Evolutionary conservation across 192 early-diverging fungal genomes (phyloP), one percentile per base, ranked within the genome.

Genomic region (Coemansia sp.): DNA sequence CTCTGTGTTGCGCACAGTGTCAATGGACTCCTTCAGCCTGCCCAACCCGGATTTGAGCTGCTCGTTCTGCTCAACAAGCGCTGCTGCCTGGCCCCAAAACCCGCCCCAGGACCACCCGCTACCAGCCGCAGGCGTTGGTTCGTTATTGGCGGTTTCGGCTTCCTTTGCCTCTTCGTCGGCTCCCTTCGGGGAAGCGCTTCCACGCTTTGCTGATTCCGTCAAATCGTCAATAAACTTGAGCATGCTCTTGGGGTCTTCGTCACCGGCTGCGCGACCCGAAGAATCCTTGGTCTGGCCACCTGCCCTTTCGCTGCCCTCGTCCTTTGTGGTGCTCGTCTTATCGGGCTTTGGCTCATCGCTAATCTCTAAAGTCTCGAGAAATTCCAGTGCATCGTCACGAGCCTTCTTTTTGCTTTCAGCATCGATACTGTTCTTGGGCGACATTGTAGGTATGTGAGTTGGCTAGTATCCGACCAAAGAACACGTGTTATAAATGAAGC

Each of bases 211-310:
- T 21, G 81, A 75, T 59, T 78, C 76, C 30, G 81, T 84, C 68
- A 85, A 64, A 65, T 81, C 75, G 75, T 81, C 75, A 35, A 77
- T 76, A 39, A 81, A 81, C 44, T 74, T 71, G 60, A 80, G 72
- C 71, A 81, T 72, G 57, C 64, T 72, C 69, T 78, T 77, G 58
- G 67, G 60, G 33, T 78, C 67, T 26, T 72, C 63, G 26, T 60
- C 59, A 34, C 60, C 62, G 8, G 48, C 58, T 53, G 51, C 23
- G 0, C 24, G 21, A 4, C 33, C 34, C 5, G 33, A 9, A 4
- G 57, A 35, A 1, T 1, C 57, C 20, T 16, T 36, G 24, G 2
- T 15, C 52, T 58, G 52, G 14, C 48, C 39, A 10, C 46, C 35
- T 12, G 38, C 53, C 12, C 49, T 38, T 34, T 73, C 66, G 9